Conservation (phyloP, 192 early-diverging fungal species). For the Rhizophagus clarus region DNA sequence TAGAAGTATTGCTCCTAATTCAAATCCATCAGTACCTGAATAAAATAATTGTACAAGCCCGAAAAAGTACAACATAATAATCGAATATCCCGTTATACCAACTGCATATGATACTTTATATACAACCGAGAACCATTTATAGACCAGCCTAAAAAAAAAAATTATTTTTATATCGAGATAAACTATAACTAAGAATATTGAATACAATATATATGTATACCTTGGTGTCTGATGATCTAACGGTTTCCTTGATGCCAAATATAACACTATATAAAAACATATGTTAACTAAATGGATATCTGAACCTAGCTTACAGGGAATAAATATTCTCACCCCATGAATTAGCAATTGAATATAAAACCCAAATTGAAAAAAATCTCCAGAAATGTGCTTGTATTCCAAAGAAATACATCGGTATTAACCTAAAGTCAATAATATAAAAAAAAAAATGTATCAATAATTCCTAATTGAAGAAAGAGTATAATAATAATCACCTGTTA, state of each 20-base stretch:
- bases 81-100: conserved; percentile 55
- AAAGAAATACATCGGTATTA: conserved; percentile 31
- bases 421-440: not conserved
- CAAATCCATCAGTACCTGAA: conserved; percentile 39
- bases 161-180: not conserved
- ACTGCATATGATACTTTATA: conserved; percentile 61
- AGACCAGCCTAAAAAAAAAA: conserved; percentile 47
- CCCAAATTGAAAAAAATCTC: conserved; percentile 30
- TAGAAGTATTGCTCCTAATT: conserved; percentile 52
- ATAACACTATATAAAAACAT: conserved; percentile 48
- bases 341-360: conserved; percentile 25
- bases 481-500: not conserved
- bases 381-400: conserved; percentile 21
- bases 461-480: not conserved
- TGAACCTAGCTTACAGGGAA: not conserved
- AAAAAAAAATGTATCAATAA: not conserved
- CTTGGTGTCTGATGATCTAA: conserved; percentile 59
- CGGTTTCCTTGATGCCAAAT: conserved; percentile 59
- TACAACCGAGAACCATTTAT: conserved; percentile 62
- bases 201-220: conserved; percentile 22
- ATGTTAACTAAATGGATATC: conserved; percentile 28
- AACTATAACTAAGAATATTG: not conserved
- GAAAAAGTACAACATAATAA: conserved; percentile 57
- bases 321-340: conserved; percentile 1
- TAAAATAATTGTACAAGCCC: conserved; percentile 49